Evolutionary conservation across 768 basidiomycete species (phyloP).

Genomic region (Collybiopsis confluens): DNA sequence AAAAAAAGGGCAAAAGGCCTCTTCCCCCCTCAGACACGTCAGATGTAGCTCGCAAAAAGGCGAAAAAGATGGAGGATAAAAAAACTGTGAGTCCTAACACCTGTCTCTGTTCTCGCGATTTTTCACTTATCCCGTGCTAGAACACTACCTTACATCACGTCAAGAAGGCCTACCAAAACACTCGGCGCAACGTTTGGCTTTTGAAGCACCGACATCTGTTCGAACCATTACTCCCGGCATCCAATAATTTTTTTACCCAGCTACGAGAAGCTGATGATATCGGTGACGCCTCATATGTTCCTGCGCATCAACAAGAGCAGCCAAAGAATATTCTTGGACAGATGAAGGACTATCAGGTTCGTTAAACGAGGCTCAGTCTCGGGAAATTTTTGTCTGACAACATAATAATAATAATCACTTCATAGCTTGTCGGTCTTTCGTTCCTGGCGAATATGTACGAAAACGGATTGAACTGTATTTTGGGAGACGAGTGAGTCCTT

Average conservation of each 20-base stretch:
- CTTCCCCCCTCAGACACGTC: constrained; percentile 11
- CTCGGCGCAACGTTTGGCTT: constrained; percentile 42
- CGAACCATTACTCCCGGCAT: constrained; percentile 40
- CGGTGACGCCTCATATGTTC: constrained; percentile 22
- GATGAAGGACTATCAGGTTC: constrained; percentile 72
- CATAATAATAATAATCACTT: no score
- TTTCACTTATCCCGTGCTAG: constrained; percentile 19
- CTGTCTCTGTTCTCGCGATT: not conserved
- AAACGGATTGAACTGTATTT: constrained; percentile 69
- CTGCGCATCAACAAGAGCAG: constrained; percentile 39
- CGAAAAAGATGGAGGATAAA: constrained; percentile 27
- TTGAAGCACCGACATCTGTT: constrained; percentile 40
- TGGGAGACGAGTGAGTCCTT: constrained; percentile 59
- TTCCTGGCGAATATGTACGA: constrained; percentile 65
- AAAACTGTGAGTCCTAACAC: constrained; percentile 31
- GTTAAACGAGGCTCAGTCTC: constrained; percentile 8
- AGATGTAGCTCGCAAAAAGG: constrained; percentile 20
- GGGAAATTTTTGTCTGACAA: no score
- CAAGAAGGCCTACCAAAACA: constrained; percentile 34
- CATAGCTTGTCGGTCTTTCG: constrained; percentile 55
- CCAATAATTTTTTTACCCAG: constrained; percentile 31
- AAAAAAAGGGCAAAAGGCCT: constrained; percentile 14
- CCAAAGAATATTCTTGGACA: constrained; percentile 51
- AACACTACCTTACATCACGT: constrained; percentile 34
- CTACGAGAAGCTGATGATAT: constrained; percentile 23